Conservation (phyloP, 176 grass and related monocot genomes). For the Chloris gayana region DNA sequence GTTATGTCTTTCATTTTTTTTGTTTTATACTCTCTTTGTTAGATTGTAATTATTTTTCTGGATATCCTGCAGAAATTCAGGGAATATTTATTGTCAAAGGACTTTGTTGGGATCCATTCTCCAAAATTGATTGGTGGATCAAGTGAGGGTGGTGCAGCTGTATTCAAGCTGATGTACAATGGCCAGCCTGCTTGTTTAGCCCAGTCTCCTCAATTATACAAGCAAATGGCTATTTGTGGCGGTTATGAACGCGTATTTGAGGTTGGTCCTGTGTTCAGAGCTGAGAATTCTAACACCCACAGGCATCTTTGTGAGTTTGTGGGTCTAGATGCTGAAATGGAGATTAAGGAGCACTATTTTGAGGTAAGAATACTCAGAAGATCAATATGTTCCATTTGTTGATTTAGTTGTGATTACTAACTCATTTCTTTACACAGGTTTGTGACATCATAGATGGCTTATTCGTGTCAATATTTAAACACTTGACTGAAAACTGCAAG, state of each 20-base stretch:
- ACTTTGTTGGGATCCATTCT: constrained; percentile 86
- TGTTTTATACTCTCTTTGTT: background rate
- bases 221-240: constrained; percentile 85
- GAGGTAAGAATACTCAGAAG: constrained; percentile 56
- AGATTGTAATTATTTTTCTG: background rate
- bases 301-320: constrained; percentile 96
- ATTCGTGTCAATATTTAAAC: constrained; percentile 91
- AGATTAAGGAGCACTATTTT: constrained; percentile 96
- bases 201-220: constrained; percentile 84
- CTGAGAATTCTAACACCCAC: constrained; percentile 90
- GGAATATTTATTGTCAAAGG: constrained; percentile 60
- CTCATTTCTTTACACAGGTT: constrained; percentile 56
- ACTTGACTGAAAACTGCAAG: constrained; percentile 75
- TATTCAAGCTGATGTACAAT: constrained; percentile 81
- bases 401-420: background rate
- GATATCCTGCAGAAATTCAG: constrained; percentile 65
- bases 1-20: background rate
- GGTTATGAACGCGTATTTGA: constrained; percentile 89
- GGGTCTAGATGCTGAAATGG: constrained; percentile 96
- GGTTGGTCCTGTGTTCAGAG: constrained; percentile 84
- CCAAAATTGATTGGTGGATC: constrained; percentile 78
- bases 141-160: constrained; percentile 95
- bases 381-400: background rate
- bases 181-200: constrained; percentile 92
- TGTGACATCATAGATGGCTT: constrained; percentile 88